Conservation (phyloP, 2,329 filamentous ascomycete species). For the Ascomycota sp. region DNA sequence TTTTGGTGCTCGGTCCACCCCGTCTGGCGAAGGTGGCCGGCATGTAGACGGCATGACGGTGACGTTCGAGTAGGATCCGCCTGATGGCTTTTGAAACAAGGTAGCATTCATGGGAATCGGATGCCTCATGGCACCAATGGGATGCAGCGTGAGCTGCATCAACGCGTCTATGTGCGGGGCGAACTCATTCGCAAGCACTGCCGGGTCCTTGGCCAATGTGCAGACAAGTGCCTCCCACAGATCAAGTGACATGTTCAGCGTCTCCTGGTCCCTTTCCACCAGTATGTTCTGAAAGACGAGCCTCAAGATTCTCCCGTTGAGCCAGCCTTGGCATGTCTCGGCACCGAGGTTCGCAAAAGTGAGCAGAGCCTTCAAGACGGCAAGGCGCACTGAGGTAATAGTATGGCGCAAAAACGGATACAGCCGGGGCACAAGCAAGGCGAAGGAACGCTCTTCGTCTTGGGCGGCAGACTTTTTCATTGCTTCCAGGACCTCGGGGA, state of each 20-base stretch:
- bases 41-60: slow-evolving; percentile 20
- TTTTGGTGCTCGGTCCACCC: slow-evolving; percentile 42
- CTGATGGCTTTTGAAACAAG: slow-evolving; percentile 83
- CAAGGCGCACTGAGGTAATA: slow-evolving; percentile 82
- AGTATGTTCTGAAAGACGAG: slow-evolving; percentile 88
- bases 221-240: slow-evolving; percentile 65
- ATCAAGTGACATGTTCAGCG: slow-evolving; percentile 62
- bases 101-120: slow-evolving; percentile 79
- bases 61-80: slow-evolving; percentile 47
- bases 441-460: slow-evolving; percentile 75
- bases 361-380: slow-evolving; percentile 74
- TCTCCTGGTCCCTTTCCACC: slow-evolving; percentile 70
- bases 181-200: slow-evolving; percentile 50
- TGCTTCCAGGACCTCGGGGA: slow-evolving; percentile 72
- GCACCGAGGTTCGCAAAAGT: slow-evolving; percentile 80
- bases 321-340: slow-evolving; percentile 66
- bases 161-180: slow-evolving; percentile 55
- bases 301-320: slow-evolving; percentile 70
- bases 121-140: slow-evolving; percentile 75
- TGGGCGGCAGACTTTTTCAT: slow-evolving; percentile 78
- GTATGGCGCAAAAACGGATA: slow-evolving; percentile 95
- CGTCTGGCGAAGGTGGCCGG: slow-evolving; percentile 27
- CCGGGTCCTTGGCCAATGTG: slow-evolving; percentile 39
- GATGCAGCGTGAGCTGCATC: slow-evolving; percentile 65
- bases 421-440: slow-evolving; percentile 71